Evolutionary conservation across 176 grass and related monocot species (phyloP), one percentile per base, ranked within the genome.

Genomic region (Cocos nucifera): DNA sequence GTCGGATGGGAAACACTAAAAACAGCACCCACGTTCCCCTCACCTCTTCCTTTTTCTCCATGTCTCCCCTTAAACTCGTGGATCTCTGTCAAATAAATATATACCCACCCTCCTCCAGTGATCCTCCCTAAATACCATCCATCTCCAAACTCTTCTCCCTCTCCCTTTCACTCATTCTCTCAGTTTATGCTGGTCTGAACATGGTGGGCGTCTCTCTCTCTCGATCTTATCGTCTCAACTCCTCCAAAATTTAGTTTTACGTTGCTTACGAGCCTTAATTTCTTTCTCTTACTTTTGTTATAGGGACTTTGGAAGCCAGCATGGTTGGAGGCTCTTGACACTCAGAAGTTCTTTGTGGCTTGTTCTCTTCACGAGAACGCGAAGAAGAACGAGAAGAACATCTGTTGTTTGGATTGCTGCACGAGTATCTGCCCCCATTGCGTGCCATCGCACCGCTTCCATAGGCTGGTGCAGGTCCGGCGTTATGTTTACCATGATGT

Each of bases 21-120:
- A 95, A 89, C 86, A 89, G 90, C 90, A 89, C 82, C 90, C 90
- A 95, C 90, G 90, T 95, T 95, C 86, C 56, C 82, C 80, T 95
- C 82, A 78, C 73, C 79, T 61, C 79, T 68, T 78, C 48, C 51
- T 64, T 50, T n/a, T 49, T 2, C 19, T 29, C 7, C 56, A 12
- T 62, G 16, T 64, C n/a, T n/a, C 21, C 48, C 18, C 48, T 23
- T 1, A 23, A 23, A 23, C 21, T 21, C 23, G 23, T 23, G 2
- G 26, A 4, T 63, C 61, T 63, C 61, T 50, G 15, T 49, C 3
- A 27, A 27, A 21, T 32, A 28, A 61, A 61, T 30, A 61, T 35
- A 61, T 61, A 61, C 58, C 27, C 58, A 35, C 28, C 27, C 58
- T 61, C 57, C 57, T 59, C 57, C 57, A 5, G 1, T 1, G 1